Evolutionary conservation across 176 grass and related monocot species (phyloP), one percentile per base, ranked within the genome.

Genomic region (Phoenix roebelenii): DNA sequence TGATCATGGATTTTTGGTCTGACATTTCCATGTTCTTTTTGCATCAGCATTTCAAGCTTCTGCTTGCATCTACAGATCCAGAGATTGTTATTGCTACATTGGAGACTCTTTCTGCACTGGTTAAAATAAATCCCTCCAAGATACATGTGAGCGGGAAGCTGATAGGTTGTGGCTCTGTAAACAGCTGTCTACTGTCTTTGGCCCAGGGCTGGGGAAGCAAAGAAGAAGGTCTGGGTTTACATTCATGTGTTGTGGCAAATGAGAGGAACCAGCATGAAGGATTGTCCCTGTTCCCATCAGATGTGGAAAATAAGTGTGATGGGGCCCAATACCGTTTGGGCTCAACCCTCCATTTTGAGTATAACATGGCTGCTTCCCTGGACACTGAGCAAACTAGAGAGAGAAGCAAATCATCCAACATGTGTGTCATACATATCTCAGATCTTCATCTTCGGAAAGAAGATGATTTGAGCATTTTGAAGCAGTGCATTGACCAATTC

Each of bases 181-280:
- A 97, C 63, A 83, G 66, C 6, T 68, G 88, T 80, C 87, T 97
- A 59, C 76, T 97, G 72, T 91, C 93, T 73, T 71, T 97, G 64
- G 93, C 87, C 15, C 93, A 97, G 74, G 93, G 84, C 58, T 97
- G 93, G 93, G 93, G 93, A 54, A 97, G 87, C 79, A 97, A 97
- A 78, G 93, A 97, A 85, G 93, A 97, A 85, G 93, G 93, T 17
- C 60, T 97, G 22, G 93, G 93, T 23, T 80, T 97, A 51, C 83
- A 85, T 80, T 97, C 87, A 59, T 97, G 93, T 76, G 84, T 92
- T 22, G 78, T 91, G 73, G 79, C 84, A 76, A 97, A 97, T 60
- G 93, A 97, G 66, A 58, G 70, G 65, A 85, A 86, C 29, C 84
- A 97, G 57, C 69, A 79, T 18, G 93, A 84, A 65, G 78, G 83